Evolutionary conservation across 2,329 filamentous ascomycete species (phyloP), one percentile per base, ranked within the genome.

Genomic region (Arthrobotrys pseudoclavata): DNA sequence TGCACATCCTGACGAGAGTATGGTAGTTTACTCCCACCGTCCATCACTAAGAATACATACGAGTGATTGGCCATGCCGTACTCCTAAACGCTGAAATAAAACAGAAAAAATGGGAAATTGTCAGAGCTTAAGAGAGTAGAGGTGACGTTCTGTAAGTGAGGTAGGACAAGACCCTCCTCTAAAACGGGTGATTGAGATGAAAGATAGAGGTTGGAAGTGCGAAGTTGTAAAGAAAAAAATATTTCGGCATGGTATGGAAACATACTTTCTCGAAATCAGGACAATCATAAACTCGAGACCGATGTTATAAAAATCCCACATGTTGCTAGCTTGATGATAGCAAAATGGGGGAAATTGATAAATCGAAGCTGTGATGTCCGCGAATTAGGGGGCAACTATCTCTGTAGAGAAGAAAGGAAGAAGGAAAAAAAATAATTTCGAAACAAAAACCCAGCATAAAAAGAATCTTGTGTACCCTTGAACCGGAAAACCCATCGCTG

Each of bases 401-500:
- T 20, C 18, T 24, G 22, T 15, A 26, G 45, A 15, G 40, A 66
- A 52, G 31, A n/a, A 55, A 29, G 10, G 10, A 55, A 15, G 2
- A 52, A 18, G 37, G n/a, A 1, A 31, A 22, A 48, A 45, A 18
- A n/a, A 18, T 9, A 45, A 4, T 4, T 22, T 13, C n/a, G 20
- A 7, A 20, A 20, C 4, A 4, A 7, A 9, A 26, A 66, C 37
- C 42, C 10, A 37, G 15, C 24, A 66, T 31, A 20, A 55, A 55
- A 24, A 40, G 31, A 40, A 52, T 53, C 55, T 67, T 60, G 31
- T 60, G 20, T 60, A 60, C 34, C 52, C 55, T 60, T 26, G 20
- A 42, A 60, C 55, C 55, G 55, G 42, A 37, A n/a, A 42, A 60
- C 55, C 63, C 63, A 45, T 67, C 64, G 64, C 64, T 34, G 64